Evolutionary conservation across 148 eudicot genomes (phyloP).

Genomic region (Spergularia marina): DNA sequence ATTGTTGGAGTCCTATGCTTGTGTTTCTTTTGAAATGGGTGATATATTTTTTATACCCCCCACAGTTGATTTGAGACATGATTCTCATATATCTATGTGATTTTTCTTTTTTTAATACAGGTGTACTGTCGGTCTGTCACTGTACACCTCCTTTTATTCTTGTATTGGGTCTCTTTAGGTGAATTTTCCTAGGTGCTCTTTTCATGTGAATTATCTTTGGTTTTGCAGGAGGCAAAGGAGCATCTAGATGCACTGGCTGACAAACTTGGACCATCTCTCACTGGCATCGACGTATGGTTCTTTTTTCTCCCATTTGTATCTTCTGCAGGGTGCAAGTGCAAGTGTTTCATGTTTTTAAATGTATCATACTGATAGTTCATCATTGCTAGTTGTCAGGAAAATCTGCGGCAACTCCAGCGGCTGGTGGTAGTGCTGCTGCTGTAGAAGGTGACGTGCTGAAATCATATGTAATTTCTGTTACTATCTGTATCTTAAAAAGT

Average conservation of each 20-base stretch:
- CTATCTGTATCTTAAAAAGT: not conserved
- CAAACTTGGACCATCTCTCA: constrained; percentile 79
- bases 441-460: constrained; percentile 73
- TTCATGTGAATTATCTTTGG: constrained; percentile 10
- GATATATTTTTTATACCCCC: not conserved
- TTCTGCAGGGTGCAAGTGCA: not conserved
- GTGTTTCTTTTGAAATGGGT: not conserved
- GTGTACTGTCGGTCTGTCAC: not conserved
- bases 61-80: not conserved
- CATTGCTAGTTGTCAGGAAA: constrained; percentile 70
- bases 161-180: not conserved
- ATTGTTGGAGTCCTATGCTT: not conserved
- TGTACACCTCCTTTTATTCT: not conserved
- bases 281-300: constrained; percentile 75
- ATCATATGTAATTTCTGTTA: constrained; percentile 1
- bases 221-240: constrained; percentile 89
- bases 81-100: not conserved
- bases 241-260: constrained; percentile 93
- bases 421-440: constrained; percentile 41
- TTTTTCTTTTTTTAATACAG: not conserved
- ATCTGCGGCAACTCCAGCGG: constrained; percentile 45
- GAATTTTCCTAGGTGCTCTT: not conserved
- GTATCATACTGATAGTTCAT: constrained; percentile 30
- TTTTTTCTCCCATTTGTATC: constrained; percentile 12
- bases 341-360: constrained; percentile 11